A percentile compares a stretch with the other conserved stretches of the same genome.
Conservation (phyloP, 306 rosid species). For the Sicyos edulis region DNA sequence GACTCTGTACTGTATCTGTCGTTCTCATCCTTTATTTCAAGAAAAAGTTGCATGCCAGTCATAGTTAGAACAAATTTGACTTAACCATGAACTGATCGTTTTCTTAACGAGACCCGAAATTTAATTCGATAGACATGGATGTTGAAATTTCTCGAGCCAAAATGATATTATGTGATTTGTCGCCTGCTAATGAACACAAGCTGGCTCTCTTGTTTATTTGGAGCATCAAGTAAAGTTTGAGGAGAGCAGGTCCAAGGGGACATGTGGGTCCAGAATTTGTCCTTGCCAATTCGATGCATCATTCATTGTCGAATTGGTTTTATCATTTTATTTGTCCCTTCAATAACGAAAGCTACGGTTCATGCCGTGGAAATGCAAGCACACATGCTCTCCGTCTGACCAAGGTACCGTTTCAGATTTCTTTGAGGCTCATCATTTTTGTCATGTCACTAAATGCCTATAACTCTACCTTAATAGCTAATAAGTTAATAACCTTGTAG, state of each 20-base stretch:
- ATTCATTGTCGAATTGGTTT: constrained; percentile 7
- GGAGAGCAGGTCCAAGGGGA: background rate
- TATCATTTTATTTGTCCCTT: constrained; percentile 8
- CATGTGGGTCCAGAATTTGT: constrained; percentile 18
- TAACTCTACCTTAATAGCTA: background rate
- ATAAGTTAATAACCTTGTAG: background rate
- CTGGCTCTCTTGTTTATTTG: background rate
- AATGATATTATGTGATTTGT: background rate
- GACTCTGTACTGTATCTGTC: background rate
- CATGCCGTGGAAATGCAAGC: constrained; percentile 18
- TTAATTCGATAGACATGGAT: background rate
- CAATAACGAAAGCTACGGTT: constrained; percentile 11
- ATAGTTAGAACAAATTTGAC: background rate
- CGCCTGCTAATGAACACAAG: background rate
- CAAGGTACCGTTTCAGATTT: constrained; percentile 16
- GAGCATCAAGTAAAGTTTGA: background rate
- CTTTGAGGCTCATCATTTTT: constrained; percentile 11
- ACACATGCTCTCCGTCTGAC: constrained; percentile 17
- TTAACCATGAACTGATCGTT: constrained; percentile 4
- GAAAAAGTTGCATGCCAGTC: background rate
- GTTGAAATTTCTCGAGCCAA: background rate
- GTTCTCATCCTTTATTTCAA: background rate
- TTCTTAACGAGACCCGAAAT: background rate
- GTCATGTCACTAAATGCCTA: background rate
- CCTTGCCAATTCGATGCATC: background rate